Conservation (phyloP, 305 asterid genomes). For the Plantago rigida region DNA sequence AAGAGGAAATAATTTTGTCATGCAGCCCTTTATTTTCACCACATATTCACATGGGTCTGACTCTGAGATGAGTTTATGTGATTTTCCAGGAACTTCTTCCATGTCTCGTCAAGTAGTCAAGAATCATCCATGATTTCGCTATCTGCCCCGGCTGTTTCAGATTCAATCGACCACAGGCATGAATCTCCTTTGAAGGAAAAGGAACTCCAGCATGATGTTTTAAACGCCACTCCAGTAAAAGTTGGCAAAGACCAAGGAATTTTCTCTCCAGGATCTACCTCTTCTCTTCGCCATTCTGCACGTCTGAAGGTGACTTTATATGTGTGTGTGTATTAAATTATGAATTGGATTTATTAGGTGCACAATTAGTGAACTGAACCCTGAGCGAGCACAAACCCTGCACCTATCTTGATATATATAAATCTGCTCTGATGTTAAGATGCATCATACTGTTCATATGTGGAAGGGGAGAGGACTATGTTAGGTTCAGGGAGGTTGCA, state of each 20-base stretch:
- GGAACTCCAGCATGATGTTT: not conserved
- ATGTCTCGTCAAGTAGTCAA: not conserved
- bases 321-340: no score
- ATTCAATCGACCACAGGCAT: conserved; percentile 4
- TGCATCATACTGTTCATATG: no score
- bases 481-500: not conserved
- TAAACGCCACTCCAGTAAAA: conserved; percentile 6
- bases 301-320: conserved; percentile 16
- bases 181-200: conserved; percentile 8
- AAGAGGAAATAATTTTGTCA: not conserved
- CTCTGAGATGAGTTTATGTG: not conserved
- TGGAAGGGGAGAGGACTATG: not conserved
- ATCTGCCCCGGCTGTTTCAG: conserved; percentile 19
- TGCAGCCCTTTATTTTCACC: conserved; percentile 13
- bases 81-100: conserved; percentile 7
- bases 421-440: not conserved
- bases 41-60: not conserved
- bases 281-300: conserved; percentile 15
- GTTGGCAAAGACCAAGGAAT: conserved; percentile 11
- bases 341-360: no score
- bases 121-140: conserved; percentile 10
- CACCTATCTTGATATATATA: not conserved
- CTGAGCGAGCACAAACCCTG: not conserved
- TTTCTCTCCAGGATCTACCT: conserved; percentile 9
- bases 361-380: no score